Evolutionary conservation across 148 eudicot species (phyloP).

Genomic region (Heliamphora exappendiculata): DNA sequence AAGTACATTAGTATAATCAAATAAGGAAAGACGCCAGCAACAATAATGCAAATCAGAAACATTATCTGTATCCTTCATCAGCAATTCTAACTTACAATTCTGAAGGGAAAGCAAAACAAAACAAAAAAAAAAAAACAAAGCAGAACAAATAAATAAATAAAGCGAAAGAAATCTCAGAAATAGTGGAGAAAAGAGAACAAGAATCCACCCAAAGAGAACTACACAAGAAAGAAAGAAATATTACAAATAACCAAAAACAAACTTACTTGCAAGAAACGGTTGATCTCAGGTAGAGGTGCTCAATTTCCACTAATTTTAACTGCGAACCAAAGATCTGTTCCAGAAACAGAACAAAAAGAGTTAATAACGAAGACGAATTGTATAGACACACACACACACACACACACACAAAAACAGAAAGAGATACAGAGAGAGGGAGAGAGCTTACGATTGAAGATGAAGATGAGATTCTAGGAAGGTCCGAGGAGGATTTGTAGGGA

Average conservation of each 20-base stretch:
- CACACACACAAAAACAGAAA: too few species aligned
- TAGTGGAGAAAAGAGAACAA: background rate
- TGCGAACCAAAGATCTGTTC: constrained; percentile 46
- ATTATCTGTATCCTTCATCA: background rate
- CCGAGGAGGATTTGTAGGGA: constrained; percentile 16
- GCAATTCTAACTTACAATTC: background rate
- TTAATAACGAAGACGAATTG: constrained; percentile 15
- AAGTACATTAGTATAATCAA: background rate
- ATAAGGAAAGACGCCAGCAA: background rate
- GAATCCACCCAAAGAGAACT: background rate
- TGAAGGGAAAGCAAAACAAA: background rate
- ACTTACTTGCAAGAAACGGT: constrained; percentile 33
- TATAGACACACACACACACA: too few species aligned
- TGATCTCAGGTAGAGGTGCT: constrained; percentile 43
- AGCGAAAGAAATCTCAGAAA: background rate
- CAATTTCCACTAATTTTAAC: constrained; percentile 36
- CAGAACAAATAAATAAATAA: too few species aligned
- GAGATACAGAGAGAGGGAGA: constrained; percentile 11
- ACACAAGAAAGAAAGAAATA: too few species aligned
- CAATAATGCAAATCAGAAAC: constrained; percentile 6
- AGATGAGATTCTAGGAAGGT: constrained; percentile 16
- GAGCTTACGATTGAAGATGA: constrained; percentile 23
- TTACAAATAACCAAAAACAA: background rate
- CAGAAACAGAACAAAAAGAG: background rate
- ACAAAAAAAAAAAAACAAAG: too few species aligned